Evolutionary conservation across 2,329 filamentous ascomycete species (phyloP).

Genomic region (Calonectria henricotiae): DNA sequence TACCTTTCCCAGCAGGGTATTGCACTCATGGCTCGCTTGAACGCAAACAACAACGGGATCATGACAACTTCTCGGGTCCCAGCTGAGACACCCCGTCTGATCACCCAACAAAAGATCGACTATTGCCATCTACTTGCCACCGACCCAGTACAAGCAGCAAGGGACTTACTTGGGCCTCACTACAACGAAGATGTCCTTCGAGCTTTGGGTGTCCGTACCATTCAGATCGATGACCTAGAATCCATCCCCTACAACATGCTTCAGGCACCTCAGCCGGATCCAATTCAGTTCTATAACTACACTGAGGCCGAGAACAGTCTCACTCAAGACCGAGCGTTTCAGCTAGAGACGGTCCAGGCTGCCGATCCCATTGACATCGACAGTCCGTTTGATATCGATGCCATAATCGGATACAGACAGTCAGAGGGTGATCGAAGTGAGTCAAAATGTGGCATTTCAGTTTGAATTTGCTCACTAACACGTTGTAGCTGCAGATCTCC

Average conservation of each 20-base stretch:
- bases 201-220: slow-evolving; percentile 4
- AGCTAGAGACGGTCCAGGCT: background rate
- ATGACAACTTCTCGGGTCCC: slow-evolving; percentile 46
- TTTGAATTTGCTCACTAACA: background rate
- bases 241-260: background rate
- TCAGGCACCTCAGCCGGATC: slow-evolving; percentile 12
- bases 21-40: slow-evolving; percentile 48
- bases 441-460: background rate
- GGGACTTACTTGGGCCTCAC: slow-evolving; percentile 43
- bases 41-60: slow-evolving; percentile 47
- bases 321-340: background rate
- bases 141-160: slow-evolving; percentile 44
- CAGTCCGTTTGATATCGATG: slow-evolving; percentile 22
- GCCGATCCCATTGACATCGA: slow-evolving; percentile 20
- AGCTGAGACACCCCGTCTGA: slow-evolving; percentile 26
- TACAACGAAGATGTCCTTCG: slow-evolving; percentile 27
- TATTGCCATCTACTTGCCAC: slow-evolving; percentile 39
- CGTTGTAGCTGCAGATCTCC: background rate
- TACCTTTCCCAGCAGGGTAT: slow-evolving; percentile 49
- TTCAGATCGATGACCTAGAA: background rate
- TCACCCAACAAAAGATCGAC: slow-evolving; percentile 43
- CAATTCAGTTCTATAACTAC: slow-evolving; percentile 19
- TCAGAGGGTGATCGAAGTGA: slow-evolving; percentile 15
- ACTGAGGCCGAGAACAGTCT: background rate
- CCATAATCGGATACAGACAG: background rate